Evolutionary conservation across 495 filamentous ascomycete species (phyloP).

Genomic region (Cercophora samala): DNA sequence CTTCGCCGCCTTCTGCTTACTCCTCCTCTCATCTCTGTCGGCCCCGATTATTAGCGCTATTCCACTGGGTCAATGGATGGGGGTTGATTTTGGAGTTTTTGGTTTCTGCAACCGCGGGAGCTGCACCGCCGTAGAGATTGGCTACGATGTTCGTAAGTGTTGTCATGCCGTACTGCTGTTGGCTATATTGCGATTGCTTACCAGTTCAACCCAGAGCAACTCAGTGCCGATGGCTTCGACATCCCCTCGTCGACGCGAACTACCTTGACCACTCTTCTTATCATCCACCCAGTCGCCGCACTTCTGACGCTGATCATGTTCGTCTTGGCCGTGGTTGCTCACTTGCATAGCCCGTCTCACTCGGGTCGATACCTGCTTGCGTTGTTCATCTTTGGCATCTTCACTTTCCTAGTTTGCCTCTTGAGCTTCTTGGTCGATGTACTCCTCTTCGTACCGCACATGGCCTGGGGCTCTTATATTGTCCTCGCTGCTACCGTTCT

Average conservation of each 20-base stretch:
- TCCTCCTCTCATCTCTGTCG: conserved; percentile 86
- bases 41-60: conserved; percentile 86
- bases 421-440: conserved; percentile 92
- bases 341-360: conserved; percentile 88
- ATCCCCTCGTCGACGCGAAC: conserved; percentile 70
- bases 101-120: conserved; percentile 66
- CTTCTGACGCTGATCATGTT: conserved; percentile 82
- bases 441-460: conserved; percentile 90
- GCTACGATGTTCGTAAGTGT: conserved; percentile 79
- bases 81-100: conserved; percentile 87
- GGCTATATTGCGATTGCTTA: conserved; percentile 13
- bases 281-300: conserved; percentile 89
- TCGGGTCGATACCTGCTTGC: conserved; percentile 83
- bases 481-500: conserved; percentile 88
- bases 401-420: conserved; percentile 79
- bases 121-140: conserved; percentile 75
- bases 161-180: not conserved
- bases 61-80: conserved; percentile 71
- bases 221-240: conserved; percentile 54
- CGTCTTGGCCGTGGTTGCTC: conserved; percentile 71
- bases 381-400: conserved; percentile 78
- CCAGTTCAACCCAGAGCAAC: conserved; percentile 41
- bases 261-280: conserved; percentile 84
- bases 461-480: conserved; percentile 92
- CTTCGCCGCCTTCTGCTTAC: conserved; percentile 76